Base-by-base conservation (phyloP, 805 yeast genomes). In the Saccharomycopsis guyanensis region DNA sequence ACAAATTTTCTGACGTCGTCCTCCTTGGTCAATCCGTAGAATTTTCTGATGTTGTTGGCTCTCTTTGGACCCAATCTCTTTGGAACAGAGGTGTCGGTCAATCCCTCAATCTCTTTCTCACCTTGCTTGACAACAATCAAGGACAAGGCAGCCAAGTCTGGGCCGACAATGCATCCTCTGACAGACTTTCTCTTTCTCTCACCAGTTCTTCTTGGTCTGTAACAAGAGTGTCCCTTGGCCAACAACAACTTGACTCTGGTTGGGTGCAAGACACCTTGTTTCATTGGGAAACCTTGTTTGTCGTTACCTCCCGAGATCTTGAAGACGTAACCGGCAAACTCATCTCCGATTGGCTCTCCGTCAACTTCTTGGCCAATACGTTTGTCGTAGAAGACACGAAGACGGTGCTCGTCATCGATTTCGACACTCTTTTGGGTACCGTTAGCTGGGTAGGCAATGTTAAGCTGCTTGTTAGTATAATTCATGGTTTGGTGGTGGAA, bases 211-310 rank as follows among this genome's bases (percentile, higher is more conserved):
- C 98, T 93, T 73, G 96, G 94, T 82, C 98, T 91, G 95, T 93
- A 93, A 81, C 97, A 91, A 64, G 97, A 86, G 78, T 77, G 83
- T 67, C 91, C 96, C 76, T 87, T 82, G 62, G 95, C 72, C 69
- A 93, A 79, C 70, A 93, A 81, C 66, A 93, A 82, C 72, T 86
- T 88, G 65, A 93, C 97, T 83, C 98, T 94, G 82, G 94, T 88
- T 76, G 98, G 97, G 80, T 87, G 93, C 82, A 93, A 78, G 59
- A 93, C 98, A 84, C 98, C 98, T 78, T 94, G 98, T 77, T 89
- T 93, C 98, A 94, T 93, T 77, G 98, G 97, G 96, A 93, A 93
- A 79, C 98, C 98, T 80, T 93, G 98, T 79, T 93, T 93, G 80
- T 93, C 98, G 85, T 93, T 93, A 83, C 98, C 98, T 71, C 98